phyloP scores from a whole-genome alignment of 768 basidiomycete species.

The Mycena venus region DNA sequence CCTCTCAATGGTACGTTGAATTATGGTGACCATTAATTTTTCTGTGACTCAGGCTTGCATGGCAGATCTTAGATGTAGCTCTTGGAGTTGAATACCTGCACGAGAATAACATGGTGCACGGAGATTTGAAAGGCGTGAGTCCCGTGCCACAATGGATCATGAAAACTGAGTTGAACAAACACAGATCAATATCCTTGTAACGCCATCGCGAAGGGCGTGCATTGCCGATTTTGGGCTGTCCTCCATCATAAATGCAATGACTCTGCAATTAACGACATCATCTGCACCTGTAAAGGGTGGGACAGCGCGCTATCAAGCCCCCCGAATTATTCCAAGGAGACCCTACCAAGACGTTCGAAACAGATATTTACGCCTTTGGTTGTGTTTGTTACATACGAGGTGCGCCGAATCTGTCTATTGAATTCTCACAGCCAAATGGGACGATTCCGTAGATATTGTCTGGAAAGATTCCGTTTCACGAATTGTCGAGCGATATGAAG shows the following conservation, averaged over 20 bases:
- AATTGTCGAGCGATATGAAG: not conserved
- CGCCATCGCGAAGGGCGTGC: too few species aligned
- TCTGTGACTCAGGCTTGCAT: too few species aligned
- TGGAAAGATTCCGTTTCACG: not conserved
- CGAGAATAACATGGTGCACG: not conserved
- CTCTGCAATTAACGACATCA: not conserved
- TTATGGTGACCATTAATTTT: too few species aligned
- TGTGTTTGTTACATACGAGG: slow-evolving; percentile 44
- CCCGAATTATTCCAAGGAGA: too few species aligned
- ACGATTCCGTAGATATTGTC: slow-evolving; percentile 6
- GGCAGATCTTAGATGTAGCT: slow-evolving; percentile 8
- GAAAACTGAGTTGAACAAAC: not conserved
- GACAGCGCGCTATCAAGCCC: too few species aligned
- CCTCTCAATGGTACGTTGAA: too few species aligned
- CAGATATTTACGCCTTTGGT: not conserved
- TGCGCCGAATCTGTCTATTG: not conserved
- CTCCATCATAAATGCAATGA: not conserved
- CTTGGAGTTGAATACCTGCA: not conserved
- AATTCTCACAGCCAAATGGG: not conserved
- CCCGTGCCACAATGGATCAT: too few species aligned
- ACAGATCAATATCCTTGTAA: not conserved
- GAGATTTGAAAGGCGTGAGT: not conserved
- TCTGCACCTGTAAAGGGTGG: too few species aligned
- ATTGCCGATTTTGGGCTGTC: not conserved
- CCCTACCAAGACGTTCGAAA: too few species aligned